Conservation (phyloP, 148 eudicot species). For the Diospyros lotus region DNA sequence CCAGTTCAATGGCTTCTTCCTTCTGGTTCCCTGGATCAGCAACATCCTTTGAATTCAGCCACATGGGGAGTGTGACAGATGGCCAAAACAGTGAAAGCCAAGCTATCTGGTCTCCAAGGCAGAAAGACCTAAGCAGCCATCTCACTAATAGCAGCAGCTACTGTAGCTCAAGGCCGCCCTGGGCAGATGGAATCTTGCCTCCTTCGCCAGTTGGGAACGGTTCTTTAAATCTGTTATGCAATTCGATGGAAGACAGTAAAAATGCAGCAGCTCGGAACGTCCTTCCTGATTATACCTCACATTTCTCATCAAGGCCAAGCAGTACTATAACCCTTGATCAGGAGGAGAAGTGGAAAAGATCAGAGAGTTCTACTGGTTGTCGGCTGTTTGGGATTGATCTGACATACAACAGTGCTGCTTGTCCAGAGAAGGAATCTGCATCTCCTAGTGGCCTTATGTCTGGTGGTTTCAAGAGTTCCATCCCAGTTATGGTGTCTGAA, state of each 20-base stretch:
- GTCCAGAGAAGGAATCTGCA: slow-evolving; percentile 17
- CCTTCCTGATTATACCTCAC: slow-evolving; percentile 23
- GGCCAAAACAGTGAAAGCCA: slow-evolving; percentile 25
- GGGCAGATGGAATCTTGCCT: slow-evolving; percentile 35
- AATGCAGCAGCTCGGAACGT: slow-evolving; percentile 23
- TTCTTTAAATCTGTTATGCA: slow-evolving; percentile 30
- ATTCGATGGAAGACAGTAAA: slow-evolving; percentile 25
- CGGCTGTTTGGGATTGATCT: slow-evolving; percentile 83
- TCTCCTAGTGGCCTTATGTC: slow-evolving; percentile 1
- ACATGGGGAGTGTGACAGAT: slow-evolving; percentile 16
- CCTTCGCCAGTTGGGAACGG: slow-evolving; percentile 23
- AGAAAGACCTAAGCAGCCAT: slow-evolving; percentile 8
- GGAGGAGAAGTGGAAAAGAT: slow-evolving; percentile 29
- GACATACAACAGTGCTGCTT: slow-evolving; percentile 20
- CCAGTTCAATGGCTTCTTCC: slow-evolving; percentile 30
- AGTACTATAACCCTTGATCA: slow-evolving; percentile 20
- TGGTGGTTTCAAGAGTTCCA: slow-evolving; percentile 11
- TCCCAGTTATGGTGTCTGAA: slow-evolving; percentile 13
- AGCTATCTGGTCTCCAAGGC: slow-evolving; percentile 19
- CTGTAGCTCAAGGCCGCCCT: slow-evolving; percentile 24
- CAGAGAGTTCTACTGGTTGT: slow-evolving; percentile 39
- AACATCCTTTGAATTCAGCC: slow-evolving; percentile 27
- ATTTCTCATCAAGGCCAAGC: slow-evolving; percentile 26
- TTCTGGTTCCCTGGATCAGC: slow-evolving; percentile 49
- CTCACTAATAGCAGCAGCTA: slow-evolving; percentile 12